phyloP scores from a whole-genome alignment of 2,329 filamentous ascomycete genomes.

The Pseudogymnoascus sp. region DNA sequence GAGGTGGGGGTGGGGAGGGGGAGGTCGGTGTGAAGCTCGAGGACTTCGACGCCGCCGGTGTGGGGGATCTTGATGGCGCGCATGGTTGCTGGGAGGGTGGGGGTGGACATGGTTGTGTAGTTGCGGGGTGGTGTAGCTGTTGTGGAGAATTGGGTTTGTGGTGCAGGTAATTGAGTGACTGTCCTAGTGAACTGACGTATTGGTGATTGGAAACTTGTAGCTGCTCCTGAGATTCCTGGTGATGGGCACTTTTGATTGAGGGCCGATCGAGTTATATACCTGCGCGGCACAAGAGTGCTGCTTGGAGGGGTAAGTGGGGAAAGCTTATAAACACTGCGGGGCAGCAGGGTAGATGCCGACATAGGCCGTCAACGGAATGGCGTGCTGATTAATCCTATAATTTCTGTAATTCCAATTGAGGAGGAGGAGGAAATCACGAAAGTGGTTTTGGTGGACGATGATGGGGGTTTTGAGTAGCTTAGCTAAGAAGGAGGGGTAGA shows the following conservation, averaged over 20 bases:
- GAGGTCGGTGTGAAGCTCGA: conserved; percentile 63
- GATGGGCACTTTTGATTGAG: not conserved
- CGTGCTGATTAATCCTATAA: not conserved
- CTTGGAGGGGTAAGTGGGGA: not conserved
- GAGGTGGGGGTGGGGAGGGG: conserved; percentile 61
- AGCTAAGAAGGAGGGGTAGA: not conserved
- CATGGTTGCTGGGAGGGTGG: conserved; percentile 29
- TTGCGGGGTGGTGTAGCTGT: not conserved
- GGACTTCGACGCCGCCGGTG: conserved; percentile 64
- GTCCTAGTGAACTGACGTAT: not conserved
- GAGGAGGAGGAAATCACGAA: not conserved
- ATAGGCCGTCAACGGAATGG: not conserved
- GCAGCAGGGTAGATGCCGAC: not conserved
- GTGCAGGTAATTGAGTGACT: not conserved
- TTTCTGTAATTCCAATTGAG: not conserved
- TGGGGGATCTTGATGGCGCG: conserved; percentile 66
- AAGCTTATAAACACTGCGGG: conserved; percentile 6
- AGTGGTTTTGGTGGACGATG: not conserved
- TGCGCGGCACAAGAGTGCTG: not conserved
- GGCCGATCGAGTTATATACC: not conserved
- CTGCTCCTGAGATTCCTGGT: not conserved
- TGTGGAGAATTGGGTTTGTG: not conserved
- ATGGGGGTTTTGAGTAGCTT: not conserved
- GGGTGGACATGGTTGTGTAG: conserved; percentile 1
- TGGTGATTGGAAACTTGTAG: not conserved